Percentiles rank a stretch among this genome's conserved stretches.
Conservation (phyloP, 2,329 filamentous ascomycete species). For the Sordariomycetes sp. region DNA sequence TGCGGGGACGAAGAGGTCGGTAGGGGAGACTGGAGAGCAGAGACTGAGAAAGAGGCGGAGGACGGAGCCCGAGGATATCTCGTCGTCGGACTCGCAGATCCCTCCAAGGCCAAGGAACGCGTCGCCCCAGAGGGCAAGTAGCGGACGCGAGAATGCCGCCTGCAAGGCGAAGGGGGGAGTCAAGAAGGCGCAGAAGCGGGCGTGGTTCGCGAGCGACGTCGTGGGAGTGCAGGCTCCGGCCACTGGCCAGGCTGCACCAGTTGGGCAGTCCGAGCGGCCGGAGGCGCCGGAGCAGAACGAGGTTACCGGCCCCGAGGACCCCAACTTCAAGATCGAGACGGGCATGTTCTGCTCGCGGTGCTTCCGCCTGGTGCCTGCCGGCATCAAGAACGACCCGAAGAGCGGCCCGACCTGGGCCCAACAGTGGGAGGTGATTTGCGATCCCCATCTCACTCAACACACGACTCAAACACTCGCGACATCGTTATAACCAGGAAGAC, state of each 20-base stretch:
- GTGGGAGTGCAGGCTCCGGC: too few species aligned
- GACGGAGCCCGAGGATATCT: neutral
- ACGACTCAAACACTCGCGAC: neutral
- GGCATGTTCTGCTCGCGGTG: conserved; percentile 1
- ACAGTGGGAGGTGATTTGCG: neutral
- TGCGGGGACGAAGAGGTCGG: neutral
- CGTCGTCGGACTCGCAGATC: neutral
- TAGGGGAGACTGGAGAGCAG: neutral
- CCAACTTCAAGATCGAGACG: neutral
- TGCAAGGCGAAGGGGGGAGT: neutral
- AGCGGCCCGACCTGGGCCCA: neutral
- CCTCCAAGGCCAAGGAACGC: neutral
- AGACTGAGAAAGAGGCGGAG: neutral
- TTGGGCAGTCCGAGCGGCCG: neutral
- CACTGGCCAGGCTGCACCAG: too few species aligned
- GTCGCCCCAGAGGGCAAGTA: neutral
- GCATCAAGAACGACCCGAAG: neutral
- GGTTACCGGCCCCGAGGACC: neutral
- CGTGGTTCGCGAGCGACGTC: too few species aligned
- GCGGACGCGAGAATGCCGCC: neutral
- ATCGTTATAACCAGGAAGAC: neutral
- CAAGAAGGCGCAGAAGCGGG: neutral
- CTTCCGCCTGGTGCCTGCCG: neutral
- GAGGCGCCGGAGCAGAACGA: neutral
- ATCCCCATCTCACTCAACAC: neutral